phyloP scores from a whole-genome alignment of 768 basidiomycete genomes.

The Candolleomyces eurysporus region DNA sequence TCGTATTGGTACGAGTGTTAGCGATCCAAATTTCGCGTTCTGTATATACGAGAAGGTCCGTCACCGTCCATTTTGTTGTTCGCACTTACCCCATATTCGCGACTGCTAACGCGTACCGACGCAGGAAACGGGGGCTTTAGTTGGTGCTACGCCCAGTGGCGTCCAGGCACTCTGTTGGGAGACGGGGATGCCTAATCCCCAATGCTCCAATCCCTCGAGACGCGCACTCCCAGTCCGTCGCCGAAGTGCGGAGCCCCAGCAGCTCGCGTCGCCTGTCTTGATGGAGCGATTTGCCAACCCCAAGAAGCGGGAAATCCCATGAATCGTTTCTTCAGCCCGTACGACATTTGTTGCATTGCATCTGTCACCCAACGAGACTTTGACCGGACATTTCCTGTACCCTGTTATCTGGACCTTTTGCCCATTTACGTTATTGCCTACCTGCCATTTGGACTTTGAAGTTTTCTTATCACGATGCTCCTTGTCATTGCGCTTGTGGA shows the following conservation, averaged over 20 bases:
- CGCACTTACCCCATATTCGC: too few relatives aligned
- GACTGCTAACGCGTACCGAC: neutral
- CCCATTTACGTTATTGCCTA: too few relatives aligned
- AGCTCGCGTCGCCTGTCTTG: neutral
- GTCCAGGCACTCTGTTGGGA: neutral
- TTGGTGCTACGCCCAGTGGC: neutral
- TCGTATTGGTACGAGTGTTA: neutral
- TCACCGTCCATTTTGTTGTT: too few relatives aligned
- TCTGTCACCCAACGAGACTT: too few relatives aligned
- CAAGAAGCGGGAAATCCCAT: neutral
- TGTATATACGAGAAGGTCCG: constrained; percentile 4
- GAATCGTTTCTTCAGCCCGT: too few relatives aligned
- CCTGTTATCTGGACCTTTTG: too few relatives aligned
- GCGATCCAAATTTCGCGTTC: constrained; percentile 1
- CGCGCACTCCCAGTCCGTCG: neutral
- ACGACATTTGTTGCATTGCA: too few relatives aligned
- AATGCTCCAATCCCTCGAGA: neutral
- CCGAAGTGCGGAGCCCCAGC: neutral
- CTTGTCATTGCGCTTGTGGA: too few relatives aligned
- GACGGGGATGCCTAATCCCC: neutral
- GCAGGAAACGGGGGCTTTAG: neutral
- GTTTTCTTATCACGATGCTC: too few relatives aligned
- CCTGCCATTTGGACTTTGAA: too few relatives aligned
- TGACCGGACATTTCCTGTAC: too few relatives aligned
- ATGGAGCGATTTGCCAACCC: neutral